Evolutionary conservation across 2,329 filamentous ascomycete genomes (phyloP).

Genomic region (Rasamsonia emersonii): DNA sequence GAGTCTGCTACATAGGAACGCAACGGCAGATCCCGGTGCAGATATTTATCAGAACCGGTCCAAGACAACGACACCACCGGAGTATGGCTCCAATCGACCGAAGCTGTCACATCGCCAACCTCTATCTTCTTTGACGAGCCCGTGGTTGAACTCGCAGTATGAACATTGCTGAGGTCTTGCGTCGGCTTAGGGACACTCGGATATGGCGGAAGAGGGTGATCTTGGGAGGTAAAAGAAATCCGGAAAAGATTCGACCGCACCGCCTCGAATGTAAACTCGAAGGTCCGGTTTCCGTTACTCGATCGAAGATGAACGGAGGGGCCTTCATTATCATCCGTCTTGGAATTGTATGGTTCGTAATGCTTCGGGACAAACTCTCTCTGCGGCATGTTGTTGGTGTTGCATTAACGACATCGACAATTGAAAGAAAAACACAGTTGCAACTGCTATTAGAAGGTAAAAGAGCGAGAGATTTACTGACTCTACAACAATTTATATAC

Average conservation of each 20-base stretch:
- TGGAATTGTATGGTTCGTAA: conserved; percentile 23
- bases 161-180: conserved; percentile 24
- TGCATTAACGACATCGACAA: background rate
- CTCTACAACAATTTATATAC: too few species aligned
- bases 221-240: conserved; percentile 55
- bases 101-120: conserved; percentile 44
- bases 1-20: conserved; percentile 59
- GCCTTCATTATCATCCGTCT: conserved; percentile 12
- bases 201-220: conserved; percentile 57
- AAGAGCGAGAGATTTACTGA: too few species aligned
- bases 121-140: conserved; percentile 35
- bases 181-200: conserved; percentile 48
- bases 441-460: too few species aligned
- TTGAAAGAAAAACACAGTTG: too few species aligned
- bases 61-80: conserved; percentile 52
- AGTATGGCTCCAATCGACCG: conserved; percentile 50
- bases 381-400: conserved; percentile 37
- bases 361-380: conserved; percentile 36
- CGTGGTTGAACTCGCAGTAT: conserved; percentile 24
- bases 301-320: conserved; percentile 36
- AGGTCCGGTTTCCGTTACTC: conserved; percentile 31
- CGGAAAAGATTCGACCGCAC: conserved; percentile 57
- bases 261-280: conserved; percentile 56
- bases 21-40: conserved; percentile 55
- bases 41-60: conserved; percentile 39